phyloP scores from a whole-genome alignment of 176 grass and related monocot genomes.

The Hyparrhenia diplandra region DNA sequence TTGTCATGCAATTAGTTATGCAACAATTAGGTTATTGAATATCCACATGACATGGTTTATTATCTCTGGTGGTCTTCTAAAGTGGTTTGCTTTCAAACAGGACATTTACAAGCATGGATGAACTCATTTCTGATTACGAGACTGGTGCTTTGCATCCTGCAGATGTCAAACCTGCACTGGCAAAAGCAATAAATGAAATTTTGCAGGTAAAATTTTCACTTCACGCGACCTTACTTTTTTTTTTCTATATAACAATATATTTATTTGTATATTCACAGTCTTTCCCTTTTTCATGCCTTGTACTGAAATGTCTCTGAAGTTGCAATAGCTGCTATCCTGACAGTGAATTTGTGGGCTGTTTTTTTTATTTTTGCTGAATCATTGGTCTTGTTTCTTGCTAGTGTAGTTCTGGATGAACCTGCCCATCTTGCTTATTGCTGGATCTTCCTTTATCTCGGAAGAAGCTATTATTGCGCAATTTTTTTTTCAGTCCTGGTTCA shows the following conservation, averaged over 20 bases:
- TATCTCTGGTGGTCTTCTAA: conserved; percentile 3
- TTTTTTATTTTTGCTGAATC: not conserved
- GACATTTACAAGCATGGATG: conserved; percentile 62
- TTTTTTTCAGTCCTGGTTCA: not conserved
- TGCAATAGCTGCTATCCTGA: not conserved
- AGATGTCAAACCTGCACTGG: conserved; percentile 70
- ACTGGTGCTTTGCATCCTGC: conserved; percentile 72
- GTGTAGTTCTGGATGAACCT: not conserved
- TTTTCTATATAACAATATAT: not conserved
- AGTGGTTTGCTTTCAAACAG: conserved; percentile 38
- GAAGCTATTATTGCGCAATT: not conserved
- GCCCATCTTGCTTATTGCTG: not conserved
- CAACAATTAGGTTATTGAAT: not conserved
- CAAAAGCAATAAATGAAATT: conserved; percentile 85
- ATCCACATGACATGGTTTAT: not conserved
- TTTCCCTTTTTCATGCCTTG: not conserved
- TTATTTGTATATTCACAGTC: not conserved
- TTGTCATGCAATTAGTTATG: not conserved
- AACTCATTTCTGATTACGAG: conserved; percentile 59
- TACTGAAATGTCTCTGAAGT: not conserved
- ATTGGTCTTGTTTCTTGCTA: not conserved
- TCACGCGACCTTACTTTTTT: not conserved
- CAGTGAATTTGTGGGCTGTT: not conserved
- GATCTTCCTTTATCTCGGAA: not conserved
- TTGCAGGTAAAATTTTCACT: conserved; percentile 54